Percentiles rank a stretch among this genome's conserved stretches.
Conservation (phyloP, 1,139 yeast genomes). For the Yamadazyma mexicana region DNA sequence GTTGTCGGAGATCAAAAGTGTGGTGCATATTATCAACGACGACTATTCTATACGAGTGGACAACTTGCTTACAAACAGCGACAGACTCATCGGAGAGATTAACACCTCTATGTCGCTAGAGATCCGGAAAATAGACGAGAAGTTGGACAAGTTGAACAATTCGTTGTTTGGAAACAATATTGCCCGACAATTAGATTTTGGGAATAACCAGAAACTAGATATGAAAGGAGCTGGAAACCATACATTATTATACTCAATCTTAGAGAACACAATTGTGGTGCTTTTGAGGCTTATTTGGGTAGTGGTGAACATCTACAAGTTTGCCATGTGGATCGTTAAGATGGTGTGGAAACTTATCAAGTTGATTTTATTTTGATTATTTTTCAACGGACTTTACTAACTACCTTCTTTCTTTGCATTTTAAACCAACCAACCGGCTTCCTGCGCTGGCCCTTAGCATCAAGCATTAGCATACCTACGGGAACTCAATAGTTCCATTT, state of each 20-base stretch:
- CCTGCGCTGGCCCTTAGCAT: no score
- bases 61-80: conserved; percentile 65
- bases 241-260: conserved; percentile 36
- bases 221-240: conserved; percentile 11
- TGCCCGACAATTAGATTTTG: conserved; percentile 24
- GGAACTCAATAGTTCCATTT: conserved; percentile 19
- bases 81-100: conserved; percentile 77
- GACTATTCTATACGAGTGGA: conserved; percentile 57
- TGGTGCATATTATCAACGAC: conserved; percentile 41
- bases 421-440: no score
- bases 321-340: conserved; percentile 31
- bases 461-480: conserved; percentile 7
- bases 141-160: conserved; percentile 55
- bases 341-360: conserved; percentile 39
- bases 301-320: conserved; percentile 55
- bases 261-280: conserved; percentile 56
- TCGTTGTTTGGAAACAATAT: conserved; percentile 33
- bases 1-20: conserved; percentile 36
- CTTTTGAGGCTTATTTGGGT: conserved; percentile 72
- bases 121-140: conserved; percentile 67
- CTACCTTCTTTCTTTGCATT: not conserved
- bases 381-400: no score
- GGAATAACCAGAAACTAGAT: conserved; percentile 23
- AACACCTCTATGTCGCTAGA: conserved; percentile 78
- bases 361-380: conserved; percentile 23